phyloP scores from a whole-genome alignment of 768 basidiomycete species.

The Tephrocybe rancida region DNA sequence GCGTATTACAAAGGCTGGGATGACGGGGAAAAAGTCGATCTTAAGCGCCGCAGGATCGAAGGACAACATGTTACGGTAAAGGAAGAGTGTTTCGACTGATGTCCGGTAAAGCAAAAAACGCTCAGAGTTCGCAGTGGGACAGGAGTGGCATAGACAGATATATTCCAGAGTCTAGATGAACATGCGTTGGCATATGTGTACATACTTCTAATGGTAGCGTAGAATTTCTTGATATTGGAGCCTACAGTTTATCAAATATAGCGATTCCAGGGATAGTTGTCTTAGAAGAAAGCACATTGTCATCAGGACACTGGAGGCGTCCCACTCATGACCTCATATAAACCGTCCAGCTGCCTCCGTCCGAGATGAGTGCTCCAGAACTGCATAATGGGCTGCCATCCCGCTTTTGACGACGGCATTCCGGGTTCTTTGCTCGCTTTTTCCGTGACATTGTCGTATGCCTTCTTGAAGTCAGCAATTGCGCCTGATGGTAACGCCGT shows the following conservation, averaged over 20 bases:
- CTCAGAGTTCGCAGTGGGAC: no score
- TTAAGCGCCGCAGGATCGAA: conserved; percentile 7
- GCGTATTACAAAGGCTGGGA: conserved; percentile 9
- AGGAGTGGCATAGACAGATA: no score
- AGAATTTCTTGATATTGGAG: no score
- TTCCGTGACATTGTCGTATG: conserved; percentile 52
- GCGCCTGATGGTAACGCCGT: conserved; percentile 45
- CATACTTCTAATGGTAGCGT: no score
- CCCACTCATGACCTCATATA: conserved; percentile 71
- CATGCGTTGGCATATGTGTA: no score
- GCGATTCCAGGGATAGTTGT: no score
- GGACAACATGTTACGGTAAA: no score
- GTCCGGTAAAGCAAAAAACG: no score
- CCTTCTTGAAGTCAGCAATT: conserved; percentile 60
- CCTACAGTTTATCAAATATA: no score
- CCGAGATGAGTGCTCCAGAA: conserved; percentile 80
- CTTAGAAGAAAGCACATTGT: no score
- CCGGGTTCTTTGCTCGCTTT: conserved; percentile 50
- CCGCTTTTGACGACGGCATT: conserved; percentile 77
- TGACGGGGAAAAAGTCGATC: conserved; percentile 9
- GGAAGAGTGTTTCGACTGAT: no score
- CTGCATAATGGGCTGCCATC: conserved; percentile 85
- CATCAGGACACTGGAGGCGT: background rate
- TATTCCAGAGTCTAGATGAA: no score
- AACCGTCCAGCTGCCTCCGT: conserved; percentile 56